These are phyloP conservation scores for Plasmodium ovale DNA, from an alignment of 169 alveolate genomes.

Conservation along the genomic window DNA sequence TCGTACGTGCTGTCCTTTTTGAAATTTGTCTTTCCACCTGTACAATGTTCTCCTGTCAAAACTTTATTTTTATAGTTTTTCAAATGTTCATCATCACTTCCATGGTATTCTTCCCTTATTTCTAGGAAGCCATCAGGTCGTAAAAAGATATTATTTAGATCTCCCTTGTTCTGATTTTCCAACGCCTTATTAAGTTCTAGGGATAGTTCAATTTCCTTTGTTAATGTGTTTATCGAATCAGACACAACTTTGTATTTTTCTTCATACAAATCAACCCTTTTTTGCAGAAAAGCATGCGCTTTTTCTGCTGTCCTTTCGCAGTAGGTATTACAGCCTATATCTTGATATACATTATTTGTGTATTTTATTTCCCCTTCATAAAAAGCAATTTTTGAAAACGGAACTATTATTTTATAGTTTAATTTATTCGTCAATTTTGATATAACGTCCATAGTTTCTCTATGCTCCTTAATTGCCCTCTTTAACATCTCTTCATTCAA, in stretches of 20 bases:
- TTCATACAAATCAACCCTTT: constrained; percentile 21
- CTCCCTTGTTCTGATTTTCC: background rate
- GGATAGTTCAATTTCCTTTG: constrained; percentile 52
- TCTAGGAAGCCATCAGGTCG: constrained; percentile 63
- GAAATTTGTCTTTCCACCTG: background rate
- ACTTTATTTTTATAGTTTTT: background rate
- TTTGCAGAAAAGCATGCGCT: constrained; percentile 24
- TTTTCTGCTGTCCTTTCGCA: constrained; percentile 65
- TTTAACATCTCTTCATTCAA: constrained; percentile 49
- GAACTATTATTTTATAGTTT: constrained; percentile 32
- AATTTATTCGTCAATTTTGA: constrained; percentile 36
- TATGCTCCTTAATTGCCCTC: constrained; percentile 36
- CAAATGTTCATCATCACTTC: constrained; percentile 23
- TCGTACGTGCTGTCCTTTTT: background rate
- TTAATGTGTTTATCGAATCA: constrained; percentile 19
- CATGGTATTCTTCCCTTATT: constrained; percentile 53
- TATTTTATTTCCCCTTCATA: constrained; percentile 69
- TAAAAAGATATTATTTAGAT: constrained; percentile 19
- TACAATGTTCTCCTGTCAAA: background rate
- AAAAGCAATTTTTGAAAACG: constrained; percentile 58
- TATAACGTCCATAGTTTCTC: constrained; percentile 28
- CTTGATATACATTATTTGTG: constrained; percentile 47
- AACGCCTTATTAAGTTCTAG: constrained; percentile 21
- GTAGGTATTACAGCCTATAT: constrained; percentile 56
- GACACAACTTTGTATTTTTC: constrained; percentile 23